Percentiles rank a stretch among this genome's conserved stretches.
These are phyloP conservation scores for Kuraishia cidri DNA, from an alignment of 805 yeast species.

Conservation along the genomic window DNA sequence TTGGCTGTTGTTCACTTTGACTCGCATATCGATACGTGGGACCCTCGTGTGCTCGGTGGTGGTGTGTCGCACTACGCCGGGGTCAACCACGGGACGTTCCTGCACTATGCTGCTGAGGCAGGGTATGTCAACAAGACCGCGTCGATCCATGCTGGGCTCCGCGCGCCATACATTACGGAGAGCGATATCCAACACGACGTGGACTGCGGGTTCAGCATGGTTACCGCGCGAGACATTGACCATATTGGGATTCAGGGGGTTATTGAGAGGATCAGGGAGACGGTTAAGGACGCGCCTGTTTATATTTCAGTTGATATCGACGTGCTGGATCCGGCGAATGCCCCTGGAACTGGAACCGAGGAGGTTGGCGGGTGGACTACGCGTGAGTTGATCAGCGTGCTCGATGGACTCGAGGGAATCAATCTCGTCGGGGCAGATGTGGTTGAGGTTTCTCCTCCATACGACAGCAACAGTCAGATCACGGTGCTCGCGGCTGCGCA, in stretches of 20 bases:
- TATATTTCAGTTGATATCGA: slow-evolving; percentile 45
- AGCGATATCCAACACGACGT: slow-evolving; percentile 32
- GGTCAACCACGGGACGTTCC: slow-evolving; percentile 60
- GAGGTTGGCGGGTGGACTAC: slow-evolving; percentile 70
- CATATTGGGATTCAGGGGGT: slow-evolving; percentile 26
- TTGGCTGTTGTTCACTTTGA: slow-evolving; percentile 56
- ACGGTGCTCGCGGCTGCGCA: slow-evolving; percentile 62
- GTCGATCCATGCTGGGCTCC: slow-evolving; percentile 52
- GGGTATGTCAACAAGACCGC: slow-evolving; percentile 43
- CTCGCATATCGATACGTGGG: slow-evolving; percentile 66
- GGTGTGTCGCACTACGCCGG: slow-evolving; percentile 49
- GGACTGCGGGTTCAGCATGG: slow-evolving; percentile 35
- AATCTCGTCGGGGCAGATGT: slow-evolving; percentile 68
- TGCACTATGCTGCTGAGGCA: slow-evolving; percentile 62
- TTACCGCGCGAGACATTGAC: slow-evolving; percentile 40
- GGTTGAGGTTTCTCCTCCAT: slow-evolving; percentile 68
- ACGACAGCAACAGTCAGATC: slow-evolving; percentile 48
- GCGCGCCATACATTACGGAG: slow-evolving; percentile 45
- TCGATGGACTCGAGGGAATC: slow-evolving; percentile 53
- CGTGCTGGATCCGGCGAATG: slow-evolving; percentile 63
- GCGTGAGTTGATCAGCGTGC: slow-evolving; percentile 49
- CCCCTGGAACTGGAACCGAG: slow-evolving; percentile 77
- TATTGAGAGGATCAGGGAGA: slow-evolving; percentile 22
- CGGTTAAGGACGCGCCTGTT: slow-evolving; percentile 29
- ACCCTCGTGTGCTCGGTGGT: slow-evolving; percentile 55